A percentile compares a stretch with the other conserved stretches of the same genome.
phyloP scores from a whole-genome alignment of 768 basidiomycete species.

The Boletus eberwhitei region DNA sequence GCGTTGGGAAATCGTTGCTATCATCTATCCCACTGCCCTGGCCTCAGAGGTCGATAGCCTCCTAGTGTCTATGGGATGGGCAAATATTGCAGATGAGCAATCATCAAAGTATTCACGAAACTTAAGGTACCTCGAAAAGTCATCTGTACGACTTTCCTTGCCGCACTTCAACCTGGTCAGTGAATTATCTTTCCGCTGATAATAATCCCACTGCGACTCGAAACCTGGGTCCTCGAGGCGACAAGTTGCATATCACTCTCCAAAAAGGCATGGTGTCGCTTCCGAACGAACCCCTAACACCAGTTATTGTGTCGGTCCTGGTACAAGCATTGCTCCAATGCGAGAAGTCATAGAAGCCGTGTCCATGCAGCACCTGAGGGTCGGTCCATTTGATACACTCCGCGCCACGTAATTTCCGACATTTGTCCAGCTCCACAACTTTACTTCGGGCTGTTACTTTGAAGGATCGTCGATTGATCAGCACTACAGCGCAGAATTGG shows the following conservation, averaged over 20 bases:
- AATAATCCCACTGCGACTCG: neutral
- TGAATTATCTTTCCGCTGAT: neutral
- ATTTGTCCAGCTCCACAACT: constrained; percentile 60
- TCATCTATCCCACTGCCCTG: constrained; percentile 77
- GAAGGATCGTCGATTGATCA: constrained; percentile 83
- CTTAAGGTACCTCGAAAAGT: constrained; percentile 77
- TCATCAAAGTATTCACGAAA: constrained; percentile 85
- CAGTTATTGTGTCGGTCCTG: constrained; percentile 92
- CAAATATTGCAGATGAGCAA: constrained; percentile 69
- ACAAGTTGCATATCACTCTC: constrained; percentile 60
- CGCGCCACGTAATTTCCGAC: neutral
- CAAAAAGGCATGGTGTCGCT: constrained; percentile 60
- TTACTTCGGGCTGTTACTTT: constrained; percentile 85
- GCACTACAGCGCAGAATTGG: constrained; percentile 77
- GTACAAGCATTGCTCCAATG: constrained; percentile 94
- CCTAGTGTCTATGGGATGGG: constrained; percentile 59
- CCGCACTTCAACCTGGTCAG: constrained; percentile 56
- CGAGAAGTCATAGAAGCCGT: constrained; percentile 78
- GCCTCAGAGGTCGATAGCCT: constrained; percentile 72
- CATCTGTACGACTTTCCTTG: constrained; percentile 79
- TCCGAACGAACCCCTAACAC: constrained; percentile 46
- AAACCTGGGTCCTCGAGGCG: constrained; percentile 46
- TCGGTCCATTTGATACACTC: constrained; percentile 25
- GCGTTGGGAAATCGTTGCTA: constrained; percentile 66
- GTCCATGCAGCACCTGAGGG: constrained; percentile 51